Evolutionary conservation across 768 basidiomycete genomes (phyloP).

Genomic region (Lactarius trivialis): DNA sequence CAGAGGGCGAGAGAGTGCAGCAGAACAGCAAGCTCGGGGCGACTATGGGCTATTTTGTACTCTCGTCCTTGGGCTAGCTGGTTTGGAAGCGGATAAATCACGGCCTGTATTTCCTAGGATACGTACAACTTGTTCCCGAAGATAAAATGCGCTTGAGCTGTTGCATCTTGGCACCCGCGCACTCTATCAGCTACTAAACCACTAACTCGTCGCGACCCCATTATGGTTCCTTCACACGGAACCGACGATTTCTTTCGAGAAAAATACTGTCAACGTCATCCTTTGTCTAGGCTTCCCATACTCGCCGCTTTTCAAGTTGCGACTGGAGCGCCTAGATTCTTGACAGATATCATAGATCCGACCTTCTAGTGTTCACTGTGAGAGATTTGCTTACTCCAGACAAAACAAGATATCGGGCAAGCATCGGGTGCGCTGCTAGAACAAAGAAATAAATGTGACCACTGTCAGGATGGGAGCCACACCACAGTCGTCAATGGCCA

Average conservation of each 20-base stretch:
- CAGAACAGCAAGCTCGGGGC: not conserved
- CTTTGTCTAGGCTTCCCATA: constrained; percentile 3
- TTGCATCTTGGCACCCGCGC: not conserved
- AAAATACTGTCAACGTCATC: constrained; percentile 11
- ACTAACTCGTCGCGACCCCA: not conserved
- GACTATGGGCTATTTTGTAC: constrained; percentile 14
- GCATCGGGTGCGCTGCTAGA: not conserved
- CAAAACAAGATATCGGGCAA: not conserved
- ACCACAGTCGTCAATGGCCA: not conserved
- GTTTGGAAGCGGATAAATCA: constrained; percentile 16
- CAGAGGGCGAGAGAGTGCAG: not conserved
- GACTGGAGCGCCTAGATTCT: not conserved
- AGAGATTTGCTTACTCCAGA: not conserved
- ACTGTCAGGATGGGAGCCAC: not conserved
- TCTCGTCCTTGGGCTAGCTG: not conserved
- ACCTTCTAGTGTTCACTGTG: not conserved
- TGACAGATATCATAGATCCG: not conserved
- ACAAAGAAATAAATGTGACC: not conserved
- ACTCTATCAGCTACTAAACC: not conserved
- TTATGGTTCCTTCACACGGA: not conserved
- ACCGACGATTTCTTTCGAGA: constrained; percentile 3
- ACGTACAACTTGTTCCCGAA: not conserved
- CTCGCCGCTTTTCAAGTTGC: not conserved
- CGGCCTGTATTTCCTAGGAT: constrained; percentile 15
- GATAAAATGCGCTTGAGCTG: not conserved